These are phyloP conservation scores for Rosa lucieae DNA, from an alignment of 306 rosid species.

Conservation along the genomic window DNA sequence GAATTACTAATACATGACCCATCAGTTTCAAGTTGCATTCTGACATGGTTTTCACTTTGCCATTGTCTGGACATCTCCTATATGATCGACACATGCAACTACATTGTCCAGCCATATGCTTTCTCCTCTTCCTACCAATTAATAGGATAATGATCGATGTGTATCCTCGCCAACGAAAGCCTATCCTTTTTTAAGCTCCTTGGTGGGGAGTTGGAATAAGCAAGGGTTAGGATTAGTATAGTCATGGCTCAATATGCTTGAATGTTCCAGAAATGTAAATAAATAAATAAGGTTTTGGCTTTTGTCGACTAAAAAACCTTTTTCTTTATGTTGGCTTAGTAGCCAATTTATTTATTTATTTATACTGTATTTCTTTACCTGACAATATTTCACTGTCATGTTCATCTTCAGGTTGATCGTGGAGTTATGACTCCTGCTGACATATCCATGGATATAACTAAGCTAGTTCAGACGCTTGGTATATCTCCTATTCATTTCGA, in stretches of 20 bases:
- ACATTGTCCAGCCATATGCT: background rate
- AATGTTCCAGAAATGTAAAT: background rate
- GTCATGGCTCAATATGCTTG: background rate
- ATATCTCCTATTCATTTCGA: slow-evolving; percentile 56
- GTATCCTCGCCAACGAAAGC: background rate
- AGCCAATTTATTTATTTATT: slow-evolving; percentile 2
- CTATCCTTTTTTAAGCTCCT: background rate
- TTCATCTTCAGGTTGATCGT: slow-evolving; percentile 65
- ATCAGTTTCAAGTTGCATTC: slow-evolving; percentile 3
- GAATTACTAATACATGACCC: too few species aligned
- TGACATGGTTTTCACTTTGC: background rate
- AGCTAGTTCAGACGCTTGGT: slow-evolving; percentile 58
- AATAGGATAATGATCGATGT: background rate
- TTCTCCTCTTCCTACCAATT: background rate
- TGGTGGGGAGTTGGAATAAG: too few species aligned
- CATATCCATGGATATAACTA: slow-evolving; percentile 84
- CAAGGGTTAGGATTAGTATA: background rate
- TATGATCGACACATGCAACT: too few species aligned
- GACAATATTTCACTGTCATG: background rate
- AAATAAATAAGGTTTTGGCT: too few species aligned
- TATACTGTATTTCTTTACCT: background rate
- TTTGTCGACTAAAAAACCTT: background rate
- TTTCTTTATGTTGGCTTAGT: slow-evolving; percentile 6
- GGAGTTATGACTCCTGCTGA: slow-evolving; percentile 89
- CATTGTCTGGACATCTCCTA: too few species aligned